Percentiles rank a stretch among this genome's conserved stretches.
Evolutionary conservation across 129 eudicot species (phyloP).

Genomic region (Pittosporum tobira): DNA sequence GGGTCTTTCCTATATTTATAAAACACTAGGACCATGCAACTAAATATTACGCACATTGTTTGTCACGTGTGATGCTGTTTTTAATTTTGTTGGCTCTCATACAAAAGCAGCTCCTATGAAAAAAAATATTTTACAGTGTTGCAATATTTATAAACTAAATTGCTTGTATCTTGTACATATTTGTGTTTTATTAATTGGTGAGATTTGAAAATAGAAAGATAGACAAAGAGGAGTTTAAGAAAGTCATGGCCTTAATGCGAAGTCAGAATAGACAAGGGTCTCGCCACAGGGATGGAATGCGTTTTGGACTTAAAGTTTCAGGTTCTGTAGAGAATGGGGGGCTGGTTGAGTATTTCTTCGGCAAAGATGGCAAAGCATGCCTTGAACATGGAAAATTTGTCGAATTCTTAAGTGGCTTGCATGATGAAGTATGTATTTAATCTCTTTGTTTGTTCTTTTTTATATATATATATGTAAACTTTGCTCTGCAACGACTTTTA

Average conservation of each 20-base stretch:
- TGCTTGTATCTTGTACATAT: not conserved
- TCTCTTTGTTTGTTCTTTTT: slow-evolving; percentile 1
- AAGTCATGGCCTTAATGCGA: slow-evolving; percentile 86
- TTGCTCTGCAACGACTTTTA: not conserved
- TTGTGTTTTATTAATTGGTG: not conserved
- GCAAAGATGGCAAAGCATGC: slow-evolving; percentile 62
- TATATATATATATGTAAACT: not conserved
- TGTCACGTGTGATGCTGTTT: too few relatives aligned
- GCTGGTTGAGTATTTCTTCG: slow-evolving; percentile 72
- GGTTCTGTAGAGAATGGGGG: slow-evolving; percentile 77
- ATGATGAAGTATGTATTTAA: slow-evolving; percentile 40
- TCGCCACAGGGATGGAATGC: slow-evolving; percentile 55
- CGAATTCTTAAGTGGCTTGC: slow-evolving; percentile 72
- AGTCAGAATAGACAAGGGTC: slow-evolving; percentile 69
- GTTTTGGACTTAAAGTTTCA: slow-evolving; percentile 55
- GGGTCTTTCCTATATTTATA: too few relatives aligned
- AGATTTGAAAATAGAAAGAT: slow-evolving; percentile 35
- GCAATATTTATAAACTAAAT: not conserved
- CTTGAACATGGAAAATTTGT: slow-evolving; percentile 60
- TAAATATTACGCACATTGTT: too few relatives aligned
- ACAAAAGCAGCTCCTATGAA: not conserved
- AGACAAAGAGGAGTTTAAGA: slow-evolving; percentile 78
- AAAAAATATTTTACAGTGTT: not conserved
- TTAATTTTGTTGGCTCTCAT: not conserved
- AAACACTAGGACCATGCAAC: too few relatives aligned